Base-by-base conservation (phyloP, 495 filamentous ascomycete genomes). In the Daldinia grandis region DNA sequence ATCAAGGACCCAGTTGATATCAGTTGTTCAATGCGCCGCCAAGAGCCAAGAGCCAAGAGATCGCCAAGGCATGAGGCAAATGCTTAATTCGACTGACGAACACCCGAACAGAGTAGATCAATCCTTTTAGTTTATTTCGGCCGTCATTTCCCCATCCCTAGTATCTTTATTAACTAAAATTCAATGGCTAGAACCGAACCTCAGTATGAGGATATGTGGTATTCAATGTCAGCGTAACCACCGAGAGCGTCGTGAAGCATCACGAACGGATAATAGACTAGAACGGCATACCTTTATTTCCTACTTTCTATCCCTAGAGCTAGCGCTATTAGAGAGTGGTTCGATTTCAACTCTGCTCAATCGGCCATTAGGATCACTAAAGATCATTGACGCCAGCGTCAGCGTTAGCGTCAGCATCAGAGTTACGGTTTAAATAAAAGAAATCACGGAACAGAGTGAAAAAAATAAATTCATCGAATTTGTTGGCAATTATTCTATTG, bases 21-120 rank as follows among this genome's bases (percentile, higher is more conserved):
- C 55, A 62, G 57, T 53, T 58, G 50, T 49, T 49, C 17, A 27
- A 58, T 24, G 42, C 68, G 40, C 54, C 49, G 70, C 75, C 73
- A 53, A 53, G 49, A 53, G 49, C 42, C 42, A 28, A 51, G 25
- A 55, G 51, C 53, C 53, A 77, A 75, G 73, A 74, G 75, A 76
- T 77, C 68, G 75, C 75, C 75, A 77, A 77, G 75, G 68, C 62
- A 67, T 63, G 66, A 60, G 69, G 64, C 64, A 63, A 74, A 74
- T 62, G 74, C 72, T 74, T 76, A 71, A 61, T 72, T 76, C 65
- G 33, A 70, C 61, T 53, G 59, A 62, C 64, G 53, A 15, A 54
- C 17, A 15, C 33, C 54, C 28, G 28, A 60, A 67, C 2, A 33
- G 12, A 12, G n/a, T 1, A 56, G 17, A 56, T 31, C n/a, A 56